Conservation (phyloP, 2,329 filamentous ascomycete genomes). For the Penicillium sp. region DNA sequence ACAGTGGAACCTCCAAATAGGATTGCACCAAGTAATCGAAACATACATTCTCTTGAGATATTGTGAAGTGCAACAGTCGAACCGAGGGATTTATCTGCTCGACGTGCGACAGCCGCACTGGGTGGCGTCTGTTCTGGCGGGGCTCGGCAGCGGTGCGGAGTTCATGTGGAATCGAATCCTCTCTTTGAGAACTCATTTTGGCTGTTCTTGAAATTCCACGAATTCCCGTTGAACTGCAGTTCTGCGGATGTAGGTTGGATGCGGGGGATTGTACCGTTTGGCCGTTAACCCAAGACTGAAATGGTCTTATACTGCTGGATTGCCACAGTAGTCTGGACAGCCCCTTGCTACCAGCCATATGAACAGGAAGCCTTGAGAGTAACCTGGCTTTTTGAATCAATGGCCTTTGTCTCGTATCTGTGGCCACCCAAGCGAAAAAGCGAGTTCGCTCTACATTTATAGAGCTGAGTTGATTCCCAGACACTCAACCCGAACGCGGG, state of each 20-base stretch:
- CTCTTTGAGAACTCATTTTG: constrained; percentile 34
- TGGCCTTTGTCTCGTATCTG: no score
- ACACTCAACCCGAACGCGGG: no score
- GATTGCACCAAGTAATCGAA: background rate
- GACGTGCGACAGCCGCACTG: constrained; percentile 63
- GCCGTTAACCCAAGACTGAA: background rate
- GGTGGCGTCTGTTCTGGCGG: constrained; percentile 66
- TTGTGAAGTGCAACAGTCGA: constrained; percentile 66
- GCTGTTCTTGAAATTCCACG: constrained; percentile 3
- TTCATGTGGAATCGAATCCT: constrained; percentile 57
- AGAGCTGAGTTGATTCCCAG: no score
- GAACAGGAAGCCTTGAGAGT: no score
- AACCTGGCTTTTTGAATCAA: no score
- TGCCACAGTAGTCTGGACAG: background rate
- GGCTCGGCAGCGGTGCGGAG: constrained; percentile 75
- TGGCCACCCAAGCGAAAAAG: no score
- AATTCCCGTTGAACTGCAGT: background rate
- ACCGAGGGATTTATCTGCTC: constrained; percentile 67
- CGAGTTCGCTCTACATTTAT: no score
- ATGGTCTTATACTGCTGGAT: background rate
- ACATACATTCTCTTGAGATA: constrained; percentile 56
- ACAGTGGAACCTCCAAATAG: no score
- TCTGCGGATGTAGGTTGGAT: background rate
- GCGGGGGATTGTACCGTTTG: background rate
- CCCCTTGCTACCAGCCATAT: background rate